Evolutionary conservation across 257 asterid species (phyloP), one percentile per base, ranked within the genome.

Genomic region (Solanum okadae): DNA sequence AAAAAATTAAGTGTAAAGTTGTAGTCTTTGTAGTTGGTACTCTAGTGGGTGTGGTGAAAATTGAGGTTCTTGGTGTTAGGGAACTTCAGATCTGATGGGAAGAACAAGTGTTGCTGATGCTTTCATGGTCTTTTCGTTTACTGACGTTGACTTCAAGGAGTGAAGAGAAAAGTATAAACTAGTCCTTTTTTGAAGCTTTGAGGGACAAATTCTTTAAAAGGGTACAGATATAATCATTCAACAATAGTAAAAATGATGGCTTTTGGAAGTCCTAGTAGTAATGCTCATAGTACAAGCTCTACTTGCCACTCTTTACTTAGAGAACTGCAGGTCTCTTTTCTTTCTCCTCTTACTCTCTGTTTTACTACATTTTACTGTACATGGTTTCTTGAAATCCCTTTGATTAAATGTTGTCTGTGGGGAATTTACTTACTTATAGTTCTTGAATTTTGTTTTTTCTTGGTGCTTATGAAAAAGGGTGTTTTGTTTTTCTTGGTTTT

Each of bases 21-120:
- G 86, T 10, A 49, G 16, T 18, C 52, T 88, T 88, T 78, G 67
- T 86, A 59, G 90, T 86, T 83, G 73, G 87, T 68, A 93, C 89
- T 91, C 87, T 92, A 92, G 86, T 92, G 85, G 91, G 89, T 88
- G 72, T 87, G 44, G 35, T 78, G n/a, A 10, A 27, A 46, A 8
- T 46, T 82, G 44, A 82, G 71, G 84, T 89, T 90, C 63, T 88
- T 84, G 10, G 85, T 86, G 79, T 87, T 33, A 6, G 37, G 87
- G 87, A 89, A 89, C 88, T 91, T 89, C 93, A 91, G 94, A 93
- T 91, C 95, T 92, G 93, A 90, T 89, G 61, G 10, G 33, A n/a
- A 71, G 49, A 83, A 40, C 85, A 83, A 87, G 87, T 90, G 87
- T 38, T 85, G 91, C 44, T 86, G 59, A 65, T 86, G 46, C 65